Evolutionary conservation across 495 filamentous ascomycete species (phyloP).

Genomic region (Rusavskia elegans): DNA sequence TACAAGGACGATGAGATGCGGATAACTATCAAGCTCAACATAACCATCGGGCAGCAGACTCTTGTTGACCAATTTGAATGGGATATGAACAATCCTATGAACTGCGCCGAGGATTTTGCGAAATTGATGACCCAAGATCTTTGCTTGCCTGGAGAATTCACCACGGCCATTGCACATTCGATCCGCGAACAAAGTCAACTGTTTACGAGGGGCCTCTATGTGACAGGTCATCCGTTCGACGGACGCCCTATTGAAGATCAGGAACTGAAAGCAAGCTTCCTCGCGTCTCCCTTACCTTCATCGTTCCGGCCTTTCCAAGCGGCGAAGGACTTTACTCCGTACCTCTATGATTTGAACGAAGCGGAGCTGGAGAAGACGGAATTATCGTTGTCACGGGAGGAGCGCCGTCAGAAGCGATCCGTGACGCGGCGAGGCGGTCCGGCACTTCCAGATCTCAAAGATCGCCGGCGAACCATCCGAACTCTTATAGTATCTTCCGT

Average conservation of each 20-base stretch:
- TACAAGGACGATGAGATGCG: constrained; percentile 99
- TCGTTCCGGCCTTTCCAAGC: constrained; percentile 80
- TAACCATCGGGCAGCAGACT: constrained; percentile 90
- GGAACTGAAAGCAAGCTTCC: constrained; percentile 69
- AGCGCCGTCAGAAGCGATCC: constrained; percentile 84
- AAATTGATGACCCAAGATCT: constrained; percentile 74
- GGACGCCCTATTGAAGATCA: constrained; percentile 84
- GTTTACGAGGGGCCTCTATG: constrained; percentile 86
- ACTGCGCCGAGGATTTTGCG: constrained; percentile 90
- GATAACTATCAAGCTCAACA: constrained; percentile 86
- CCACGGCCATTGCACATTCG: constrained; percentile 90
- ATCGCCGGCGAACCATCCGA: constrained; percentile 78
- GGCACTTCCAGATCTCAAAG: constrained; percentile 89
- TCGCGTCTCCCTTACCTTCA: constrained; percentile 66
- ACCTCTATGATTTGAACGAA: constrained; percentile 86
- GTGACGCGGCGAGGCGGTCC: constrained; percentile 88
- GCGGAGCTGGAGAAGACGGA: constrained; percentile 81
- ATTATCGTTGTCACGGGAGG: constrained; percentile 81
- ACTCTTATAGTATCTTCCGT: constrained; percentile 82
- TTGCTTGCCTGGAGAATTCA: constrained; percentile 90
- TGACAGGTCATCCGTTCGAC: constrained; percentile 86
- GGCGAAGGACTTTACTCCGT: constrained; percentile 83
- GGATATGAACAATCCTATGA: constrained; percentile 91
- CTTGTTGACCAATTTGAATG: constrained; percentile 96
- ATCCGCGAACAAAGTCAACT: constrained; percentile 92